Conservation (phyloP, 306 rosid genomes). For the Sophora flavescens region DNA sequence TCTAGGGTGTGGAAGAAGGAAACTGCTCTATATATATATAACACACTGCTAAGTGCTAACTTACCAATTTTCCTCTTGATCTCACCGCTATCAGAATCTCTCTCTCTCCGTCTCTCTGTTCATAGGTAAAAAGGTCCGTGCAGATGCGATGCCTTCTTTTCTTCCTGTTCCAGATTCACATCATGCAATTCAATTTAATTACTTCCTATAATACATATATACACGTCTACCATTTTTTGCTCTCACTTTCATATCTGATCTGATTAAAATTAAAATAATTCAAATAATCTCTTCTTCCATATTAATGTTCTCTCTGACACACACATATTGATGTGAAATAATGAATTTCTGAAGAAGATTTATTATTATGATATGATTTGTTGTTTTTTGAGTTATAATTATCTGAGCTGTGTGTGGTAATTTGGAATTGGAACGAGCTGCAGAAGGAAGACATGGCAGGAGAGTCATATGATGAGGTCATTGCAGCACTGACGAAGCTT, state of each 20-base stretch:
- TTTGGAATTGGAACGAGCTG: neutral
- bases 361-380: no score
- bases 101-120: neutral
- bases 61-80: slow-evolving; percentile 8
- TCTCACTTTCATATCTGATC: neutral
- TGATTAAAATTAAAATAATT: neutral
- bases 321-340: neutral
- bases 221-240: neutral
- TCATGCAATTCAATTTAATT: neutral
- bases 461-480: slow-evolving; percentile 77
- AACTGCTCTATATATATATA: neutral
- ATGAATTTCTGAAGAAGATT: neutral
- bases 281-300: neutral
- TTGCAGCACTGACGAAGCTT: slow-evolving; percentile 75
- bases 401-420: neutral
- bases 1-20: neutral
- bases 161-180: slow-evolving; percentile 34
- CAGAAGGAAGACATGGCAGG: slow-evolving; percentile 83
- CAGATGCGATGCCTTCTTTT: neutral
- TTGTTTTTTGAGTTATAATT: neutral
- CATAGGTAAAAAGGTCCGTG: slow-evolving; percentile 40
- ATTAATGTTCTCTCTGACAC: neutral
- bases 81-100: neutral
- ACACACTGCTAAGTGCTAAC: neutral
- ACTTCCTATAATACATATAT: neutral